Percentiles rank a stretch among this genome's conserved stretches.
Conservation (phyloP, 129 eudicot genomes). For the Flaveria brownii region DNA sequence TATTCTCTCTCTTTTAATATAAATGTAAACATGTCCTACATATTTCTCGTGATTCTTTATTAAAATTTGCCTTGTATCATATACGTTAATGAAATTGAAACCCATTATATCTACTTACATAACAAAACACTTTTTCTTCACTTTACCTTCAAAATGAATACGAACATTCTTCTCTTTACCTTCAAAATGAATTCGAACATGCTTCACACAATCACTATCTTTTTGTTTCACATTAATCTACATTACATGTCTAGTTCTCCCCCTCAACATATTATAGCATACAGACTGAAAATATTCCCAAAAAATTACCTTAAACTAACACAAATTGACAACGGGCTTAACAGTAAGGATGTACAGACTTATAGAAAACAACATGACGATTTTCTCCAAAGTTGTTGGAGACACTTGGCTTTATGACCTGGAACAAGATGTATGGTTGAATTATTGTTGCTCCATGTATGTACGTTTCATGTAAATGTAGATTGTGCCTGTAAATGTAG, state of each 20-base stretch:
- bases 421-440: conserved; percentile 21
- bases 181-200: not conserved
- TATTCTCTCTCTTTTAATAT: no score
- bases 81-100: no score
- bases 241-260: conserved; percentile 25
- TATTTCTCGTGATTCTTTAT: no score
- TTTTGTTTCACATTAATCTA: conserved; percentile 21
- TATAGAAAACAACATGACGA: not conserved
- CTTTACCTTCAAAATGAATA: no score
- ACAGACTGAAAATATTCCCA: conserved; percentile 11
- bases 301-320: conserved; percentile 34
- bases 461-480: conserved; percentile 11
- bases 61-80: no score
- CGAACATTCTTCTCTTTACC: not conserved
- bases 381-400: conserved; percentile 41
- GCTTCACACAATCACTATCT: conserved; percentile 17
- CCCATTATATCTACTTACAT: no score
- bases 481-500: conserved; percentile 27
- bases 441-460: conserved; percentile 37
- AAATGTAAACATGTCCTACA: no score
- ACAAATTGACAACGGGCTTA: not conserved
- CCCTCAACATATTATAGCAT: conserved; percentile 18
- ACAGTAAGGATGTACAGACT: conserved; percentile 11
- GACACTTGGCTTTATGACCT: conserved; percentile 24
- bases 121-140: no score